Evolutionary conservation across 2,329 filamentous ascomycete genomes (phyloP), one percentile per base, ranked within the genome.

Genomic region (Arthroderma uncinatum): DNA sequence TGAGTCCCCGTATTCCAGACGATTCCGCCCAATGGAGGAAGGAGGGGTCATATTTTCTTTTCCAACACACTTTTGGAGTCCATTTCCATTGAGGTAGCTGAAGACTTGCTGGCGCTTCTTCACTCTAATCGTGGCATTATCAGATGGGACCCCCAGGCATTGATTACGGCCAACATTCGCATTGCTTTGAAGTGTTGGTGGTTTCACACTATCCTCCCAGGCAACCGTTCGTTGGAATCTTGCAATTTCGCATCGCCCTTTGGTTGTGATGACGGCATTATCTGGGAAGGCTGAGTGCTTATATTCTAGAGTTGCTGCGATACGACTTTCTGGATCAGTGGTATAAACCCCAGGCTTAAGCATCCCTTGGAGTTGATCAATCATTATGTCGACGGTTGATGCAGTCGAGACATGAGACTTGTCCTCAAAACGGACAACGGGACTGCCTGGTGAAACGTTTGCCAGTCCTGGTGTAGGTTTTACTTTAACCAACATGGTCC

Each of bases 201-300:
- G 19, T 37, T 33, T 54, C 12, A 25, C 21, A 33, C 16, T 23
- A 21, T 54, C 33, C 39, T 28, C 36, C 33, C 52, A 54, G n/a
- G 33, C 33, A 19, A 54, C 36, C 33, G 30, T 37, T 23, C 33
- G 40, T 1, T 34, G 47, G 39, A 54, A 56, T 28, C 60, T 59
- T 1, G 62, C 39, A 40, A 68, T 55, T 9, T 62, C 65, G 42
- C 67, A 67, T 34, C 61, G 58, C 2, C 57, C 62, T 47, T 66
- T 61, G 10, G 62, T 56, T 19, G 56, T 60, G n/a, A 69, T 53
- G n/a, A 37, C 57, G 10, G 62, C 65, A n/a, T 58, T 56, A 19
- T 52, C 33, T 1, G 67, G 62, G 3, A 72, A 54, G 14, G 67
- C 61, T 2, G 70, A 69, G 58, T 72, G 69, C 12, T 56, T 62